Percentiles rank a stretch among this genome's conserved stretches.
Evolutionary conservation across 345 rosid genomes (phyloP).

Genomic region (Limnanthes douglasii): DNA sequence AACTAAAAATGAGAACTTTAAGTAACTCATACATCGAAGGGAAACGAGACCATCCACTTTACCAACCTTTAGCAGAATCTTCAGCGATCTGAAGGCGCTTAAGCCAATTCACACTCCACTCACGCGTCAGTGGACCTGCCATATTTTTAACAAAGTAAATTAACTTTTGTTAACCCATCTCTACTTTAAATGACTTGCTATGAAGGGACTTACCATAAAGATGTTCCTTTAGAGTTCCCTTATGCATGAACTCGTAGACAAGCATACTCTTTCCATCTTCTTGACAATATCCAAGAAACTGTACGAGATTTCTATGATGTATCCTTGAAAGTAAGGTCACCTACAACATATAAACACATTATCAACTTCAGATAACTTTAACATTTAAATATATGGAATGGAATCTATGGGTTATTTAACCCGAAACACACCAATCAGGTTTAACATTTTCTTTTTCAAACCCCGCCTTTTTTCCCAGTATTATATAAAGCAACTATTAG

Average conservation of each 20-base stretch:
- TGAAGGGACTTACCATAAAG: slow-evolving; percentile 52
- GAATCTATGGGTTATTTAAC: too few relatives aligned
- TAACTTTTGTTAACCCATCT: too few relatives aligned
- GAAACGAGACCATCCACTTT: neutral
- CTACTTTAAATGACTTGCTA: too few relatives aligned
- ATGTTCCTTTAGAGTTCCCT: slow-evolving; percentile 97
- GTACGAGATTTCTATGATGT: slow-evolving; percentile 95
- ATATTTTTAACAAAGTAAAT: too few relatives aligned
- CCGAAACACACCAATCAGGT: too few relatives aligned
- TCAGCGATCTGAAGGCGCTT: slow-evolving; percentile 95
- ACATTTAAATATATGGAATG: too few relatives aligned
- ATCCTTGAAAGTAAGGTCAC: slow-evolving; percentile 94
- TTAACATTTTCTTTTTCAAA: too few relatives aligned
- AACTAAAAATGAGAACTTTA: neutral
- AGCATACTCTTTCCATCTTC: slow-evolving; percentile 82
- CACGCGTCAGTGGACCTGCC: slow-evolving; percentile 44
- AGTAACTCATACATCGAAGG: neutral
- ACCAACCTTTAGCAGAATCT: slow-evolving; percentile 81
- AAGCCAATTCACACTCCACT: slow-evolving; percentile 65
- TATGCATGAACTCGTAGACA: slow-evolving; percentile 92
- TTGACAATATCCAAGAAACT: slow-evolving; percentile 97
- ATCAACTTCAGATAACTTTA: too few relatives aligned
- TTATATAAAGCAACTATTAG: too few relatives aligned
- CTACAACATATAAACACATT: slow-evolving; percentile 25
- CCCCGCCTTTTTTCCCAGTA: too few relatives aligned